These are phyloP conservation scores for Plasmodium gonderi DNA, from an alignment of 169 alveolate species.

Conservation along the genomic window DNA sequence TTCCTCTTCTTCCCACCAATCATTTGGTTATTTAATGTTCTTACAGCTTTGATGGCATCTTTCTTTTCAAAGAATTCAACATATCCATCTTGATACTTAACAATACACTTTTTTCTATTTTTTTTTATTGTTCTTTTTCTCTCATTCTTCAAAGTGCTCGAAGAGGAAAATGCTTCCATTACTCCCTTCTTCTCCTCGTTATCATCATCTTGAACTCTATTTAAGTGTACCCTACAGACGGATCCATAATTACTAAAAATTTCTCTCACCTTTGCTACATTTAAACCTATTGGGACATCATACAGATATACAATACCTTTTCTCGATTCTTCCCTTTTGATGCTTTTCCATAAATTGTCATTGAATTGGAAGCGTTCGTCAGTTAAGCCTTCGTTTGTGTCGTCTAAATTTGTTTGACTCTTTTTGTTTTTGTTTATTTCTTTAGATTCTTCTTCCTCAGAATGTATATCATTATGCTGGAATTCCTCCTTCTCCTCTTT, in stretches of 20 bases:
- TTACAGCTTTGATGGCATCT: slow-evolving; percentile 92
- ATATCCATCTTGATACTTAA: slow-evolving; percentile 93
- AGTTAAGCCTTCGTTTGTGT: background rate
- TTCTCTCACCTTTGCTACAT: slow-evolving; percentile 78
- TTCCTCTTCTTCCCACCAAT: slow-evolving; percentile 93
- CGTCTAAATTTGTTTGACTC: too few relatives aligned
- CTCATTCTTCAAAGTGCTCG: slow-evolving; percentile 22
- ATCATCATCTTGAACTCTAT: slow-evolving; percentile 78
- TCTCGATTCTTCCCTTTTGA: slow-evolving; percentile 38
- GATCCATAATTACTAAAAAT: slow-evolving; percentile 81
- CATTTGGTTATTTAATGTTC: slow-evolving; percentile 87
- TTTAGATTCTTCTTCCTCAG: too few relatives aligned
- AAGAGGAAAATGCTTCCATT: background rate
- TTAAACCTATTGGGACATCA: slow-evolving; percentile 36
- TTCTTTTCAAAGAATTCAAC: slow-evolving; percentile 90
- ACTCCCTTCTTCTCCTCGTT: slow-evolving; percentile 63
- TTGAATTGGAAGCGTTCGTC: slow-evolving; percentile 63
- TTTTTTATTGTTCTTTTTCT: slow-evolving; percentile 48
- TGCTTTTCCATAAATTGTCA: slow-evolving; percentile 34
- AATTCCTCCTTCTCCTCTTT: background rate
- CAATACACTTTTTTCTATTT: background rate
- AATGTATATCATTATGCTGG: too few relatives aligned
- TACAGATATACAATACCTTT: slow-evolving; percentile 46
- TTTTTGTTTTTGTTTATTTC: background rate
- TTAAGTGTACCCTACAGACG: slow-evolving; percentile 85